Base-by-base conservation (phyloP, 2,329 filamentous ascomycete species). In the Fragosphaeria purpurea region DNA sequence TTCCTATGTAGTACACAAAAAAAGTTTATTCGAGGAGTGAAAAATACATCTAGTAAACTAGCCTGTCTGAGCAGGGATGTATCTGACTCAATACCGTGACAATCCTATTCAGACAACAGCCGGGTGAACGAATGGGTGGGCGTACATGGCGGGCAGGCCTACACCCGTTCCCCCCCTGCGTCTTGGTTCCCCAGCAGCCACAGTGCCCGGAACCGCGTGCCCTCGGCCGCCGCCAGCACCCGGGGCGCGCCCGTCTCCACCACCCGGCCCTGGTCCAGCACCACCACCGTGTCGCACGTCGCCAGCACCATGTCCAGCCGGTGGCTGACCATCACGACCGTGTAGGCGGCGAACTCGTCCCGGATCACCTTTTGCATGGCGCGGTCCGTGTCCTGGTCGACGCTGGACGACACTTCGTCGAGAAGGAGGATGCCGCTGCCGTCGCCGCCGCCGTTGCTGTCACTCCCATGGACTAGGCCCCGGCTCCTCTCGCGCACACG, bases 261-360 rank as follows among this genome's bases (percentile, higher is more conserved):
- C 8, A 78, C 60, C 45, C 58, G 58, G 4, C 75, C 76, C 7
- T 63, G 61, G 32, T 77, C 71, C 65, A 79, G 68, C 7, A 79
- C 71, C 1, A 72, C 66, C 33, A 80, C 69, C 31, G 62, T 62
- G 57, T 79, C 75, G 44, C 48, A 53, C 57, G 74, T 77, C 48
- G 75, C 71, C 53, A 75, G 64, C 11, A 80, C 75, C 50, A 75
- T 76, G 9, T 70, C 67, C 11, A 75, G 58, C 6, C 71, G 62
- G 52, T 75, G 72, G 12, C 67, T 69, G 1, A 74, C 67, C 63
- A 70, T 72, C 39, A 75, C 57, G 9, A 86, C 74, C 0, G 83
- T 86, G 53, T 69, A 71, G 4, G 49, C 56, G 5, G 51, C 56
- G 54, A 74, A 72, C 53, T 72, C 69, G 2, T 59, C 44, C 5